Conservation (phyloP, 257 asterid genomes). For the Euphrasia confusa region DNA sequence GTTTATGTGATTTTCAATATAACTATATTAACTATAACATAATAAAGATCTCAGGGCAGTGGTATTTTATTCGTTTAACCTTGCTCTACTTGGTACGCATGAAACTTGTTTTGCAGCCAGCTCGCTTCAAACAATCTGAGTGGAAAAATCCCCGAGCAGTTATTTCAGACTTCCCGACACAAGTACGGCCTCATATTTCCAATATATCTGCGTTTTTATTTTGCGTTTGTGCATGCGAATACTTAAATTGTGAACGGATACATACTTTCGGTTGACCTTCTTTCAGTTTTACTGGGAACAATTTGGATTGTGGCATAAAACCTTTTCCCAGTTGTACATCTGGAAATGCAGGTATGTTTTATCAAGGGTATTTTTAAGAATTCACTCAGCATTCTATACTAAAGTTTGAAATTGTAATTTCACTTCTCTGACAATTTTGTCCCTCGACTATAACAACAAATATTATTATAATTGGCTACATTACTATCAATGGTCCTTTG, state of each 20-base stretch:
- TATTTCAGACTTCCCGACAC: constrained; percentile 50
- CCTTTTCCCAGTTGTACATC: constrained; percentile 42
- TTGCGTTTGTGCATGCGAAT: not conserved
- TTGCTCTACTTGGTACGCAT: constrained; percentile 13
- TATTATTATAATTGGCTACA: no score
- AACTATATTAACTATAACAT: no score
- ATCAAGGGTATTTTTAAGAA: no score
- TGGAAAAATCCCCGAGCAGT: constrained; percentile 54
- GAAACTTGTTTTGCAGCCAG: constrained; percentile 46
- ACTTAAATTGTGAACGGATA: not conserved
- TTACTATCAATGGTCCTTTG: constrained; percentile 15
- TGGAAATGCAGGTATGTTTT: constrained; percentile 42
- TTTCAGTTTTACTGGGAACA: constrained; percentile 69
- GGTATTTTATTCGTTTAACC: not conserved
- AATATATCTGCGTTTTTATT: not conserved
- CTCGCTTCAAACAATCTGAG: constrained; percentile 55
- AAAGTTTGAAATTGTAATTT: no score
- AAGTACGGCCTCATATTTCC: constrained; percentile 39
- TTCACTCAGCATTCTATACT: no score
- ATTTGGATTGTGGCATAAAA: constrained; percentile 52
- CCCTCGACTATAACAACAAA: no score
- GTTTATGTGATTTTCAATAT: not conserved
- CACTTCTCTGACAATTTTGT: no score
- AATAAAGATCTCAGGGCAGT: not conserved
- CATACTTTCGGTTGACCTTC: constrained; percentile 20